Base-by-base conservation (phyloP, 306 rosid genomes). In the Carpinus viminea region DNA sequence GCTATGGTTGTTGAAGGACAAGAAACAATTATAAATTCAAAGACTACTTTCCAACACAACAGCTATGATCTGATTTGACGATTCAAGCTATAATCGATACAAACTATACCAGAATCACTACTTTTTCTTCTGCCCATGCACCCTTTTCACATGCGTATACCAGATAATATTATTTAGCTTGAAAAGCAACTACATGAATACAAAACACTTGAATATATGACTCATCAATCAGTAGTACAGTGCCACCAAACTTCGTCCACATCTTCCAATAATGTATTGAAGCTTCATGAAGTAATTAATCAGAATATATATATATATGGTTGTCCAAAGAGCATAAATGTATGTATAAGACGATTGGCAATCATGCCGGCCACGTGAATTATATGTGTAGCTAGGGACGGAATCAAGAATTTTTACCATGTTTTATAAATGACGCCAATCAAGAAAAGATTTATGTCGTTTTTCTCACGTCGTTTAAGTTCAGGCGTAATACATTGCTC, bases 61-160 rank as follows among this genome's bases (percentile, higher is more conserved):
- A 62, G 43, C 45, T 15, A 62, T 24, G n/a, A 28, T 13, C 43
- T 62, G 69, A 62, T 34, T 62, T 62, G 69, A 31, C 43, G 36
- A 31, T 12, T 4, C 36, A 3, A 34, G 43, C 69, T 12, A 24
- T 24, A 31, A 62, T 62, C 69, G 15, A 13, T 43, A 31, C 21
- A 6, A n/a, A 31, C 20, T 31, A 12, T 13, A 62, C 7, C 41
- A 4, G n/a, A 62, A 62, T 12, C 41, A 31, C 18, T 4, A 12
- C 15, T 5, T 15, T 62, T 34, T 31, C 26, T 24, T 15, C 69
- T 31, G 20, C 41, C 73, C 83, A 36, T 53, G 34, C 34, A 31
- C 34, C 60, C 72, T 76, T 77, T 48, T 84, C 90, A 85, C 89
- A 62, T 89, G 88, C 34, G 34, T 31, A 31, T 31, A 24, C 26